Conservation (phyloP, 352 stramenopile genomes). For the Aphanomyces euteiches region DNA sequence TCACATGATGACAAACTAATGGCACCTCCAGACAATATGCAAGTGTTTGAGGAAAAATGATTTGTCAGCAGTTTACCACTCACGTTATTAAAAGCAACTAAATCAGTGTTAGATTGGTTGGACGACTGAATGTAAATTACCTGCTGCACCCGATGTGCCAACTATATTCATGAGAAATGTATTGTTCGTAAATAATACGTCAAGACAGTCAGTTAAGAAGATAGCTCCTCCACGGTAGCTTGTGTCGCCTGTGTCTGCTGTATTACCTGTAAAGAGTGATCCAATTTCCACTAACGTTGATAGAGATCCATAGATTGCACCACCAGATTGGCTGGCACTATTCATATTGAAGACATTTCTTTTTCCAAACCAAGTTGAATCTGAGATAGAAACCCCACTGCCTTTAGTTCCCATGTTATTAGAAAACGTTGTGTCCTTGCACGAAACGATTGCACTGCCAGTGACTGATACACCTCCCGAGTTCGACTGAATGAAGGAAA, state of each 20-base stretch:
- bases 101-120: neutral
- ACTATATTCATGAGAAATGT: conserved; percentile 22
- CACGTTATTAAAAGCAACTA: neutral
- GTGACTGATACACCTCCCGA: neutral
- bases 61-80: neutral
- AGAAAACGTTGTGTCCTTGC: neutral
- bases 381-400: neutral
- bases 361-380: neutral
- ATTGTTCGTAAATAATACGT: neutral
- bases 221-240: neutral
- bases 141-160: neutral
- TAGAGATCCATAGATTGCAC: neutral
- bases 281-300: neutral
- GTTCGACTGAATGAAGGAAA: neutral
- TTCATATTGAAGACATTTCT: neutral
- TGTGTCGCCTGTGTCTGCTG: neutral
- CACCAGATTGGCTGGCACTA: neutral
- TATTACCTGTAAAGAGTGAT: neutral
- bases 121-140: neutral
- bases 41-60: neutral
- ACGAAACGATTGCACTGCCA: neutral
- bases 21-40: neutral
- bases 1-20: neutral
- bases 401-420: conserved; percentile 5
- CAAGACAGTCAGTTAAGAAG: neutral